These are phyloP conservation scores for Entoloma clypeatum DNA, from an alignment of 1,284 basidiomycete genomes.

Conservation along the genomic window DNA sequence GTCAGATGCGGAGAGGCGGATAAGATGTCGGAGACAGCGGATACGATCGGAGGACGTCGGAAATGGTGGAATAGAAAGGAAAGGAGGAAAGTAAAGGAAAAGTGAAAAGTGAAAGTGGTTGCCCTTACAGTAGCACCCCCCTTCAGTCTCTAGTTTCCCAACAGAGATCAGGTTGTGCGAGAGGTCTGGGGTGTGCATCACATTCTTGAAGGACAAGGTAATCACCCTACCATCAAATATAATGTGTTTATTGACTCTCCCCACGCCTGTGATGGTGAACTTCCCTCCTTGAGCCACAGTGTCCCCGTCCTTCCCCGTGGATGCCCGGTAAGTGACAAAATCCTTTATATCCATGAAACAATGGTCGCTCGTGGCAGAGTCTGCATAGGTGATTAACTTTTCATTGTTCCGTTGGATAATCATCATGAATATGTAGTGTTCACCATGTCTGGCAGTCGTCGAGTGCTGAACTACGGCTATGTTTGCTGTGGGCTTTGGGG, in stretches of 20 bases:
- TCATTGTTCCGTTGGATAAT: no score
- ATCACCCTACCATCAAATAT: not conserved
- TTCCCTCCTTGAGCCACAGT: conserved; percentile 14
- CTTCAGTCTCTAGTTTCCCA: conserved; percentile 4
- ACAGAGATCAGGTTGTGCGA: conserved; percentile 7
- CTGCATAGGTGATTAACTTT: conserved; percentile 18
- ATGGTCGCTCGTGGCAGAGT: conserved; percentile 24
- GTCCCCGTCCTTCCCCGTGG: conserved; percentile 9
- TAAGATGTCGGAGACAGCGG: no score
- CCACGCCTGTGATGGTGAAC: conserved; percentile 20
- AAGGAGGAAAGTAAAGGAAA: no score
- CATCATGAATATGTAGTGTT: no score
- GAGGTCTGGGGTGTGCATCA: conserved; percentile 6
- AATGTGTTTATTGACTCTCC: conserved; percentile 17
- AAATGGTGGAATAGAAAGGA: no score
- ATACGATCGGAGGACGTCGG: no score
- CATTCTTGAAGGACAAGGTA: not conserved
- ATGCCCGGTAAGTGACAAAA: conserved; percentile 17
- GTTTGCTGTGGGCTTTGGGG: not conserved
- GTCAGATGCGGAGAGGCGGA: no score
- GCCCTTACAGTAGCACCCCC: no score
- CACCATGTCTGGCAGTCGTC: no score
- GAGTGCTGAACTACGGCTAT: not conserved
- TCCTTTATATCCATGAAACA: conserved; percentile 19
- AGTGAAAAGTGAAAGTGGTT: no score